A percentile compares a stretch with the other conserved stretches of the same genome.
Conservation (phyloP, 352 stramenopile genomes). For the Pythium scleroteichum region DNA sequence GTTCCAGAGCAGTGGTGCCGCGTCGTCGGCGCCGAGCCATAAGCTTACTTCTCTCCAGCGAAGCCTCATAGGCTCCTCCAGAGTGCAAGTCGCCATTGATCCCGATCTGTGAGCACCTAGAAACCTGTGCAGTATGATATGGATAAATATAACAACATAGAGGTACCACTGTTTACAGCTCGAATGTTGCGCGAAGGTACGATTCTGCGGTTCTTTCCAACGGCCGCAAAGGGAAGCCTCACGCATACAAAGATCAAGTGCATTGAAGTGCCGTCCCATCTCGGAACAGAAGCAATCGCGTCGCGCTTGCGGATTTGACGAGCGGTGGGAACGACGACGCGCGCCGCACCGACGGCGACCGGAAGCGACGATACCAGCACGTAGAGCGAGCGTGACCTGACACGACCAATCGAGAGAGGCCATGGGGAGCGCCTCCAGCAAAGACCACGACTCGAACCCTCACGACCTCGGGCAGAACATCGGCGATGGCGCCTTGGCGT, state of each 20-base stretch:
- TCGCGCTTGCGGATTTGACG: too few relatives aligned
- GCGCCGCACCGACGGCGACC: too few relatives aligned
- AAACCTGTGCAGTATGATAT: constrained; percentile 21
- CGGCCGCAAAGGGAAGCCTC: background rate
- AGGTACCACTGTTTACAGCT: background rate
- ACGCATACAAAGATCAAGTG: constrained; percentile 28
- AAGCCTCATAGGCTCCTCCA: constrained; percentile 14
- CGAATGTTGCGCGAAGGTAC: constrained; percentile 29
- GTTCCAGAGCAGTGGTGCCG: constrained; percentile 30
- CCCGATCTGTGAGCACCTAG: constrained; percentile 51
- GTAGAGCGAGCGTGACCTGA: constrained; percentile 2
- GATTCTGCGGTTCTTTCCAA: constrained; percentile 30
- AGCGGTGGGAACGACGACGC: too few relatives aligned
- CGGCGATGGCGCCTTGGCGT: constrained; percentile 25
- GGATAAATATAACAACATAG: constrained; percentile 17
- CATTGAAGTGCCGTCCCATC: constrained; percentile 21
- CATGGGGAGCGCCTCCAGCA: constrained; percentile 86
- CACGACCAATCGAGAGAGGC: constrained; percentile 3
- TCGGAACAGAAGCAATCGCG: constrained; percentile 7
- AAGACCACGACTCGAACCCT: constrained; percentile 79
- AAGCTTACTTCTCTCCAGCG: constrained; percentile 26
- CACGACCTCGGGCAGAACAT: constrained; percentile 68
- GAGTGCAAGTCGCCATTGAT: constrained; percentile 44
- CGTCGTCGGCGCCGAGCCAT: background rate
- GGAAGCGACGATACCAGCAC: background rate